Percentiles rank a stretch among this genome's conserved stretches.
These are phyloP conservation scores for Rhododendron molle DNA, from an alignment of 148 eudicot genomes.

Conservation along the genomic window DNA sequence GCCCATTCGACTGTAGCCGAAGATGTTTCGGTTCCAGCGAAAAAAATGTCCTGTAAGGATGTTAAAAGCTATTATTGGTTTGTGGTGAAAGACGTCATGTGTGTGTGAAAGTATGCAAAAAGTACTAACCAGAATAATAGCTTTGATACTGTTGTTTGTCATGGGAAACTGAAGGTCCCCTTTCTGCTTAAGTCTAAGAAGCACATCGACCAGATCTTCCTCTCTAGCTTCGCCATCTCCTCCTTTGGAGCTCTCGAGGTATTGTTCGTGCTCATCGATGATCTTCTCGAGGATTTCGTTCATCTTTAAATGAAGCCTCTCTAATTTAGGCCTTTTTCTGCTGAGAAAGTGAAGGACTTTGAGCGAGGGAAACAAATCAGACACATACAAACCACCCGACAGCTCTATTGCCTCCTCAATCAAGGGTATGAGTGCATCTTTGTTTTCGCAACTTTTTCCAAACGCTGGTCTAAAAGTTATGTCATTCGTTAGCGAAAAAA, in stretches of 20 bases:
- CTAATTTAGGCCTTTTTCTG: not conserved
- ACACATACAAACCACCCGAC: not conserved
- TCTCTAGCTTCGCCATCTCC: too few relatives aligned
- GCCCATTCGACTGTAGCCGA: constrained; percentile 7
- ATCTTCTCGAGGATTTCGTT: constrained; percentile 2
- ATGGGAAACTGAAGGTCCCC: too few relatives aligned
- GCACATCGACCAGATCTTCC: too few relatives aligned
- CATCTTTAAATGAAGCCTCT: not conserved
- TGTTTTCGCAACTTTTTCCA: not conserved
- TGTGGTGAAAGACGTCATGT: too few relatives aligned
- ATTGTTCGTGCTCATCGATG: not conserved
- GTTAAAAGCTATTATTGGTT: too few relatives aligned
- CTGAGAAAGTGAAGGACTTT: constrained; percentile 4
- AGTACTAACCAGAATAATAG: too few relatives aligned
- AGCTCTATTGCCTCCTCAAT: not conserved
- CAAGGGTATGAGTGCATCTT: not conserved
- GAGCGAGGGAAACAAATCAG: constrained; percentile 9
- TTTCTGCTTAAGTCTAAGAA: too few relatives aligned
- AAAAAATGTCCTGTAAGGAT: too few relatives aligned
- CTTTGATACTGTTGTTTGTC: too few relatives aligned
- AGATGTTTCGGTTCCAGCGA: too few relatives aligned
- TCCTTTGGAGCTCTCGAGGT: not conserved
- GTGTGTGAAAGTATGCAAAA: too few relatives aligned
- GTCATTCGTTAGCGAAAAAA: constrained; percentile 15
- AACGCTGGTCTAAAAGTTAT: constrained; percentile 28